phyloP scores from a whole-genome alignment of 371 early-diverging fungal species.

The Apophysomyces sp. region DNA sequence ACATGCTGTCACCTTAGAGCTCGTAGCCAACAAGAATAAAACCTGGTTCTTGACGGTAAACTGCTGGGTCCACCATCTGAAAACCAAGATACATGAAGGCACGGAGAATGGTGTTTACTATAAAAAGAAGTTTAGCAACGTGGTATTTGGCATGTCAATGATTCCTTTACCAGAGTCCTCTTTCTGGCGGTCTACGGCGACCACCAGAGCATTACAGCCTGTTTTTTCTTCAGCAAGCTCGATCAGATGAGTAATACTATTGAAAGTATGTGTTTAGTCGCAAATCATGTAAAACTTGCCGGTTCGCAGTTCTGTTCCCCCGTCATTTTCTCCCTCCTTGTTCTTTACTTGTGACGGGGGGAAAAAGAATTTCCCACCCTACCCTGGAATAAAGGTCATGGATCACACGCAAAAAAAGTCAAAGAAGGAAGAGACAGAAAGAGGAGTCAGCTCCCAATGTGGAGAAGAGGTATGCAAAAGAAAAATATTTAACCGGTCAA shows the following conservation, averaged over 20 bases:
- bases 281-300: neutral
- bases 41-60: conserved; percentile 37
- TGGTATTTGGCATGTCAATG: neutral
- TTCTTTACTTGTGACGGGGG: conserved; percentile 3
- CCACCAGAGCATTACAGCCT: conserved; percentile 36
- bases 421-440: neutral
- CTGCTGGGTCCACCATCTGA: conserved; percentile 41
- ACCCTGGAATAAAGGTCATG: conserved; percentile 1
- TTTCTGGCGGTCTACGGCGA: conserved; percentile 28
- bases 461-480: neutral
- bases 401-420: neutral
- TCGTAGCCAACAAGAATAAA: conserved; percentile 43
- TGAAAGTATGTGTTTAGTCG: neutral
- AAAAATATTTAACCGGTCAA: conserved; percentile 1
- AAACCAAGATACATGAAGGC: conserved; percentile 57
- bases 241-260: conserved; percentile 45
- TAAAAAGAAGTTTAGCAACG: neutral
- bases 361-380: neutral
- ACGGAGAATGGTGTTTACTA: conserved; percentile 20
- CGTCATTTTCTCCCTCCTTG: neutral
- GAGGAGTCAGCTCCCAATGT: neutral
- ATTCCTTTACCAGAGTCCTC: conserved; percentile 7
- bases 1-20: conserved; percentile 2
- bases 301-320: neutral
- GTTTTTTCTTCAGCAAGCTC: conserved; percentile 53